These are phyloP conservation scores for Massariosphaeria phaeospora DNA, from an alignment of 495 filamentous ascomycete species.

Conservation along the genomic window DNA sequence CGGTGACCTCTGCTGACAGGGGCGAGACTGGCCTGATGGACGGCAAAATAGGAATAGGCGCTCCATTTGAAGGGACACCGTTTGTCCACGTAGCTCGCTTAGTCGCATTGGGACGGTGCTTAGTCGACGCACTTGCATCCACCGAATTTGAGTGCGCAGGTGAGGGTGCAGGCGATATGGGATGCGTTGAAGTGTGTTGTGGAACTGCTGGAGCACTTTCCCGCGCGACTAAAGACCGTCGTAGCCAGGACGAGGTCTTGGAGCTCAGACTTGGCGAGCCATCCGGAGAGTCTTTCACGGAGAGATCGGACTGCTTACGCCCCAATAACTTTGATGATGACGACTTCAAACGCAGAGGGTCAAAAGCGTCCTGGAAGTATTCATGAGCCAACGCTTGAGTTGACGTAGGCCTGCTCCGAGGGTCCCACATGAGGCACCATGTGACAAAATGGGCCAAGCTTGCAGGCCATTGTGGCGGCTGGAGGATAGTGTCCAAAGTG, in stretches of 20 bases:
- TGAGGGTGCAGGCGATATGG: conserved; percentile 47
- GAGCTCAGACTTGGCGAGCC: conserved; percentile 60
- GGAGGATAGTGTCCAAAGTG: conserved; percentile 90
- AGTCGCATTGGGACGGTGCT: conserved; percentile 54
- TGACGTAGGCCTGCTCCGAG: conserved; percentile 88
- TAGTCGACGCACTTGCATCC: conserved; percentile 41
- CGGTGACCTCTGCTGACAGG: conserved; percentile 83
- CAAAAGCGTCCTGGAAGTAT: conserved; percentile 92
- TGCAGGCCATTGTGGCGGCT: conserved; percentile 83
- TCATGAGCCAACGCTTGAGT: conserved; percentile 88
- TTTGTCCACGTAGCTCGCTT: conserved; percentile 90
- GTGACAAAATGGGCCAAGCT: conserved; percentile 89
- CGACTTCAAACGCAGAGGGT: conserved; percentile 88
- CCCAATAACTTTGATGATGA: conserved; percentile 77
- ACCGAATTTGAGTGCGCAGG: conserved; percentile 56
- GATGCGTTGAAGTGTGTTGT: conserved; percentile 37
- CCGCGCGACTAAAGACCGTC: conserved; percentile 79
- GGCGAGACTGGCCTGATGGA: conserved; percentile 95
- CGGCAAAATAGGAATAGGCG: conserved; percentile 95
- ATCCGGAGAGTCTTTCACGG: conserved; percentile 63
- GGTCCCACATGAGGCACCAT: conserved; percentile 99
- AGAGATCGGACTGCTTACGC: conserved; percentile 80
- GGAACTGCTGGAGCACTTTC: conserved; percentile 55
- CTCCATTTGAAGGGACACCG: conserved; percentile 64
- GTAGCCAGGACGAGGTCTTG: conserved; percentile 87